Conservation (phyloP, 257 asterid genomes). For the Pogostemon cablin region DNA sequence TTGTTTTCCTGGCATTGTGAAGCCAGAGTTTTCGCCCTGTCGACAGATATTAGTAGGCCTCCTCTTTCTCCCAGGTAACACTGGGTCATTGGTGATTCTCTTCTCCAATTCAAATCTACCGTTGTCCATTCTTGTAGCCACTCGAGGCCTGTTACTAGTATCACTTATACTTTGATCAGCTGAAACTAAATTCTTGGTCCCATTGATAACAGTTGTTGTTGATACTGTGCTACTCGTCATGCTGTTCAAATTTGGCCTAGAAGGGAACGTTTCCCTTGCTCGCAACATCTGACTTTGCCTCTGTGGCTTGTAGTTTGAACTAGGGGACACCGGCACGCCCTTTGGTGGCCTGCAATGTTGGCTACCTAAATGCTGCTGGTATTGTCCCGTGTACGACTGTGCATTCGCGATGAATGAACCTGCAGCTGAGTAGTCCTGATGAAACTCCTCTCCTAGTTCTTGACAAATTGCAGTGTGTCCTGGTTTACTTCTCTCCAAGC, state of each 20-base stretch:
- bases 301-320: conserved; percentile 36
- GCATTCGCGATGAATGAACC: conserved; percentile 22
- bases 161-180: conserved; percentile 38
- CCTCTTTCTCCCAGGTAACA: conserved; percentile 60
- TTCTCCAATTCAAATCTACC: conserved; percentile 54
- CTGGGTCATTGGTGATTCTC: conserved; percentile 40
- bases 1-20: conserved; percentile 39
- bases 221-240: conserved; percentile 36
- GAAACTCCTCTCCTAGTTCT: conserved; percentile 40
- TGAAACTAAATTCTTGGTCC: conserved; percentile 40
- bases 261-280: conserved; percentile 44
- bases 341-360: conserved; percentile 39
- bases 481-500: conserved; percentile 42
- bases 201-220: conserved; percentile 35
- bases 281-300: conserved; percentile 46
- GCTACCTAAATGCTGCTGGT: conserved; percentile 38
- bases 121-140: conserved; percentile 40
- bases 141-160: conserved; percentile 31
- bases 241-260: conserved; percentile 43
- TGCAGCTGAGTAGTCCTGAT: conserved; percentile 30
- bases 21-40: conserved; percentile 47
- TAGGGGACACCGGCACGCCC: conserved; percentile 37
- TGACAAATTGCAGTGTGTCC: conserved; percentile 38
- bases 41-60: conserved; percentile 45
- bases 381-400: conserved; percentile 38